Evolutionary conservation across 2,329 filamentous ascomycete genomes (phyloP).

Genomic region (Colletotrichum sp.): DNA sequence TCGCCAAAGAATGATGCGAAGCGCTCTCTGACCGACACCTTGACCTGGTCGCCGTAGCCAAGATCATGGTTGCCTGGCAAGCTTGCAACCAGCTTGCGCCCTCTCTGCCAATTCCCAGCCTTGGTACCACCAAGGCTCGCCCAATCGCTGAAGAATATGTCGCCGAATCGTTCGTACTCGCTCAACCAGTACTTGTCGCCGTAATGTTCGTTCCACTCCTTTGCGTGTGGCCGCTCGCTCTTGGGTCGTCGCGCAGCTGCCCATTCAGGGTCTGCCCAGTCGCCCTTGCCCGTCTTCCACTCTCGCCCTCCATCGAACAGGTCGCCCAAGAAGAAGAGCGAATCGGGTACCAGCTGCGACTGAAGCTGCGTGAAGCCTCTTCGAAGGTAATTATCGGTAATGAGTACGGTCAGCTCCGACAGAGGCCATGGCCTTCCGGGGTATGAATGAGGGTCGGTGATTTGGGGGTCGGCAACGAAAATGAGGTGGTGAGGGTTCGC

Average conservation of each 20-base stretch:
- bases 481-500: slow-evolving; percentile 84
- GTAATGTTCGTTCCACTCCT: slow-evolving; percentile 76
- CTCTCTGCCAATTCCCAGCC: slow-evolving; percentile 64
- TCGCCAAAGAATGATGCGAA: slow-evolving; percentile 92
- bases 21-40: slow-evolving; percentile 78
- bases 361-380: slow-evolving; percentile 84
- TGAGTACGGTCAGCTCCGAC: slow-evolving; percentile 54
- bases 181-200: slow-evolving; percentile 83
- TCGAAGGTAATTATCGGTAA: slow-evolving; percentile 91
- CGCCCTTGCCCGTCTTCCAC: slow-evolving; percentile 77
- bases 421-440: slow-evolving; percentile 74
- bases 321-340: slow-evolving; percentile 89
- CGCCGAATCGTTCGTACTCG: slow-evolving; percentile 86
- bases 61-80: slow-evolving; percentile 95
- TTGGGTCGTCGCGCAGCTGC: slow-evolving; percentile 54
- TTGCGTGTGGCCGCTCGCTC: slow-evolving; percentile 59
- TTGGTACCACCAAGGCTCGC: slow-evolving; percentile 57
- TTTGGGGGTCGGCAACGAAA: slow-evolving; percentile 88
- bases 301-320: slow-evolving; percentile 95
- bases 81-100: slow-evolving; percentile 81
- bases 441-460: slow-evolving; percentile 95
- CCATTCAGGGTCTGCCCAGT: slow-evolving; percentile 66
- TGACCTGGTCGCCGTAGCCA: slow-evolving; percentile 87
- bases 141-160: slow-evolving; percentile 81
- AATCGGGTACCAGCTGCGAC: slow-evolving; percentile 78